These are phyloP conservation scores for Diaporthe australafricana DNA, from an alignment of 2,329 filamentous ascomycete species.

Conservation along the genomic window DNA sequence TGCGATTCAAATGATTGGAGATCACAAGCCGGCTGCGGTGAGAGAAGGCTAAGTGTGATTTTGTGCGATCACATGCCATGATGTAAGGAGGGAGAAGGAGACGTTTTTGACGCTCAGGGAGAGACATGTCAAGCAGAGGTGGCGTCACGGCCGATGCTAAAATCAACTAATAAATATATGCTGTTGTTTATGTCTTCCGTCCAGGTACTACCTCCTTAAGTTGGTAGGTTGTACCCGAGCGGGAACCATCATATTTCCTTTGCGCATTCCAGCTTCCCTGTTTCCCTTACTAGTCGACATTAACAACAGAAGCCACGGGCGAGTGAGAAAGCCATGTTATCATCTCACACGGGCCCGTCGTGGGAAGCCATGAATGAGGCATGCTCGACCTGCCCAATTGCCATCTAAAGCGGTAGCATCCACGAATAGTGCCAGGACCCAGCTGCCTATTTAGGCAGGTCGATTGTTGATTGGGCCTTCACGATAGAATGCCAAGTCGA, in stretches of 20 bases:
- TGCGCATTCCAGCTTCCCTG: not conserved
- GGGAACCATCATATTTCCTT: not conserved
- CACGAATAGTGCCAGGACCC: conserved; percentile 7
- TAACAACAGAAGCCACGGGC: not conserved
- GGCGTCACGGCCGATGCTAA: too few species aligned
- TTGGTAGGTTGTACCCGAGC: conserved; percentile 5
- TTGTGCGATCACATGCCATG: too few species aligned
- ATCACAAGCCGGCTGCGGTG: too few species aligned
- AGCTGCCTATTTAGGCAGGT: conserved; percentile 28
- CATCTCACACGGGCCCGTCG: not conserved
- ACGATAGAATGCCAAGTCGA: conserved; percentile 23
- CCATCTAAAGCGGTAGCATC: conserved; percentile 21
- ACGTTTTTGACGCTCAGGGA: too few species aligned
- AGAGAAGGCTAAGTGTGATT: too few species aligned
- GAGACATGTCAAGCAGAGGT: too few species aligned
- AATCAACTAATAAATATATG: not conserved
- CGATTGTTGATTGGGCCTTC: conserved; percentile 15
- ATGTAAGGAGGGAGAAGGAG: too few species aligned
- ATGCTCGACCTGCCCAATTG: conserved; percentile 20
- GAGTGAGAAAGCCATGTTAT: not conserved
- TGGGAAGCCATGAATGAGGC: conserved; percentile 24
- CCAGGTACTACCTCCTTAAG: conserved; percentile 5
- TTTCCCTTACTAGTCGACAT: not conserved
- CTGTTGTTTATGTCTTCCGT: not conserved
- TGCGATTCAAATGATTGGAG: too few species aligned